These are phyloP conservation scores for Bipolaris cookei DNA, from an alignment of 2,329 filamentous ascomycete genomes.

Conservation along the genomic window DNA sequence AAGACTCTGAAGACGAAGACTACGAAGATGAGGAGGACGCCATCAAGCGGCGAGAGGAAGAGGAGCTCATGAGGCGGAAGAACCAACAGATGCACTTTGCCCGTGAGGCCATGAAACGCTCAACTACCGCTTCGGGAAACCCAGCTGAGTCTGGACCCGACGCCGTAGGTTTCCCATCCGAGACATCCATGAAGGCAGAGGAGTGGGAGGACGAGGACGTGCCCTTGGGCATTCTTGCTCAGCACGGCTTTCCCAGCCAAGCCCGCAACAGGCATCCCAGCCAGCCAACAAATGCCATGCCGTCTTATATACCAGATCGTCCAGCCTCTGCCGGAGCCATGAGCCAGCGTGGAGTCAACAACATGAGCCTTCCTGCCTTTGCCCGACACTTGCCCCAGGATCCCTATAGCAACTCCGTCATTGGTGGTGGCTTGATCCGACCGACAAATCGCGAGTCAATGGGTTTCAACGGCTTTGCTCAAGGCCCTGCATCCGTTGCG, in stretches of 20 bases:
- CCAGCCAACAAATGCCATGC: constrained; percentile 40
- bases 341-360: constrained; percentile 27
- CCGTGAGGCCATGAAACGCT: constrained; percentile 44
- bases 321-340: constrained; percentile 43
- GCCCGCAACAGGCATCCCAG: constrained; percentile 34
- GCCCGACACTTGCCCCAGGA: constrained; percentile 46
- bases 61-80: constrained; percentile 41
- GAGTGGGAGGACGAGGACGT: constrained; percentile 50
- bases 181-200: constrained; percentile 44
- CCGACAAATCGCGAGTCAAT: constrained; percentile 46
- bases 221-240: constrained; percentile 47
- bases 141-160: constrained; percentile 27
- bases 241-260: constrained; percentile 46
- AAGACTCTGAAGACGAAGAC: constrained; percentile 44
- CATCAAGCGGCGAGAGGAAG: constrained; percentile 41
- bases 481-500: constrained; percentile 42
- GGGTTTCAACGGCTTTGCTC: constrained; percentile 46
- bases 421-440: constrained; percentile 45
- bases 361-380: constrained; percentile 41
- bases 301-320: constrained; percentile 46
- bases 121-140: constrained; percentile 38
- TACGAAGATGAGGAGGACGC: constrained; percentile 50
- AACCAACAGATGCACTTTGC: constrained; percentile 45
- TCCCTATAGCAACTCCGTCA: constrained; percentile 38
- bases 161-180: constrained; percentile 44